Evolutionary conservation across 345 rosid species (phyloP).

Genomic region (Aethionema arabicum): DNA sequence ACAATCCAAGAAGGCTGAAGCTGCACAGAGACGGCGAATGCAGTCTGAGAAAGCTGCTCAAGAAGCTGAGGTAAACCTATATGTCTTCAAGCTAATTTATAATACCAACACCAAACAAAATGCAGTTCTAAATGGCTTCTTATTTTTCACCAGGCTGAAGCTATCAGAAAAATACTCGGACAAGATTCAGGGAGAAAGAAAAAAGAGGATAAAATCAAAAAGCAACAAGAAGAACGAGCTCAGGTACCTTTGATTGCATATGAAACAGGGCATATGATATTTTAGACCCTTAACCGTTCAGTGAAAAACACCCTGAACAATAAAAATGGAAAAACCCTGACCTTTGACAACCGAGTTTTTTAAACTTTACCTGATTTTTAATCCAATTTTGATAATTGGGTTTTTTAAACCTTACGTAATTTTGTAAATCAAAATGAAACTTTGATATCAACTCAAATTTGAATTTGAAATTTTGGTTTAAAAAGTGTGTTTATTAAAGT

Average conservation of each 20-base stretch:
- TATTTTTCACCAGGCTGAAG: constrained; percentile 60
- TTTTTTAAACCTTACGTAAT: too few species aligned
- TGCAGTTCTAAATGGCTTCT: not conserved
- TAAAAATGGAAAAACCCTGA: too few species aligned
- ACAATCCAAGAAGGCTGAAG: constrained; percentile 69
- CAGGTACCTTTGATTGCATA: constrained; percentile 40
- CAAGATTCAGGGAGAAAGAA: constrained; percentile 76
- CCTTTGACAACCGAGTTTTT: too few species aligned
- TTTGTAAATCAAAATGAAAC: too few species aligned
- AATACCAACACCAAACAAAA: not conserved
- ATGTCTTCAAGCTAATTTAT: not conserved
- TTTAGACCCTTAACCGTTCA: too few species aligned
- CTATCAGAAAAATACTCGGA: constrained; percentile 74
- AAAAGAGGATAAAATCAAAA: constrained; percentile 61
- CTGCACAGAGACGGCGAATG: constrained; percentile 70
- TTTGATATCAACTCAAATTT: too few species aligned
- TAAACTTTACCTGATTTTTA: too few species aligned
- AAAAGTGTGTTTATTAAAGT: too few species aligned
- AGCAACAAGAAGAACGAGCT: constrained; percentile 59
- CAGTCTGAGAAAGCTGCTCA: constrained; percentile 78
- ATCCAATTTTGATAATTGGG: too few species aligned
- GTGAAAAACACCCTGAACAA: too few species aligned
- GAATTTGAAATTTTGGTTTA: too few species aligned
- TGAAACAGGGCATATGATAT: not conserved
- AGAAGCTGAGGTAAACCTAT: constrained; percentile 58